Evolutionary conservation across 257 asterid genomes (phyloP).

Genomic region (Mitragyna speciosa): DNA sequence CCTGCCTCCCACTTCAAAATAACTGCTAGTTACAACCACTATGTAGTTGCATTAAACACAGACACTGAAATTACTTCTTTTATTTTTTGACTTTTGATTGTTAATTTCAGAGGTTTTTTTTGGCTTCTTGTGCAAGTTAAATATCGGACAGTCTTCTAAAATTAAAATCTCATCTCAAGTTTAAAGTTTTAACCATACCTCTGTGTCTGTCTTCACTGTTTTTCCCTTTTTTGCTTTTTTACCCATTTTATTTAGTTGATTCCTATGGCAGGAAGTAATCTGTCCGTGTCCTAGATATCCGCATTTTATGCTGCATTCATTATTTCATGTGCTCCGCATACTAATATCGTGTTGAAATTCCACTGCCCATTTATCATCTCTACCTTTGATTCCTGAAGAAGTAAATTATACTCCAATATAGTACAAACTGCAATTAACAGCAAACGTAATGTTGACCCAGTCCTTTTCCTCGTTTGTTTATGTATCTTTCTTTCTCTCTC

Average conservation of each 20-base stretch:
- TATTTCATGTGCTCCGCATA: neutral
- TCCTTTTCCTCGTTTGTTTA: neutral
- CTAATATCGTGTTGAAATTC: neutral
- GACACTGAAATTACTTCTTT: neutral
- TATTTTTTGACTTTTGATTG: conserved; percentile 19
- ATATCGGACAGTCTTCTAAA: neutral
- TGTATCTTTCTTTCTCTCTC: too few relatives aligned
- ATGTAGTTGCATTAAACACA: neutral
- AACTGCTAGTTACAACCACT: neutral
- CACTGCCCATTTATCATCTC: neutral
- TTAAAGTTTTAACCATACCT: conserved; percentile 23
- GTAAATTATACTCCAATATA: neutral
- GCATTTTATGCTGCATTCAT: conserved; percentile 2
- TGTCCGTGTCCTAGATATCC: conserved; percentile 1
- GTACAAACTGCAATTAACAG: neutral
- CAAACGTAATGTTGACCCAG: neutral
- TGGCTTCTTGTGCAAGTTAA: conserved; percentile 29
- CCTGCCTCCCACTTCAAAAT: too few relatives aligned
- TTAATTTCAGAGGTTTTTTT: neutral
- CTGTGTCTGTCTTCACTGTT: neutral
- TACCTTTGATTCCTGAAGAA: neutral
- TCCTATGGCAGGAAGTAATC: neutral
- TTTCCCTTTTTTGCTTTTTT: conserved; percentile 17
- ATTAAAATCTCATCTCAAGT: conserved; percentile 20
- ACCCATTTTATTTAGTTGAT: too few relatives aligned